These are phyloP conservation scores for Lathyrus tuberosus DNA, from an alignment of 306 rosid species.

Conservation along the genomic window DNA sequence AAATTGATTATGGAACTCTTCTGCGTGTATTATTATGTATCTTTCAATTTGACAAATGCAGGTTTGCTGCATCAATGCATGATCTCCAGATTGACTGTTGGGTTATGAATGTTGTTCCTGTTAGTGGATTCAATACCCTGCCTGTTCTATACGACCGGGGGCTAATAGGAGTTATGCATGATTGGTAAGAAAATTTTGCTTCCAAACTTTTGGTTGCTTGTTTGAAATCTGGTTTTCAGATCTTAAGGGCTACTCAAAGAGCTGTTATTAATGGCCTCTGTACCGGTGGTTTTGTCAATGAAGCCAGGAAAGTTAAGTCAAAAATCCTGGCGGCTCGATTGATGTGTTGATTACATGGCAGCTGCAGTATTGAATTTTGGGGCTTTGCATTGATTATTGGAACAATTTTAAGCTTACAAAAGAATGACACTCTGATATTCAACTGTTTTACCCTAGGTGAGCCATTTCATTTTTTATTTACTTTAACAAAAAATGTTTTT, in stretches of 20 bases:
- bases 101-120: no score
- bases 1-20: no score
- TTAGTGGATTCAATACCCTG: no score
- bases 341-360: slow-evolving; percentile 38
- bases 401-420: slow-evolving; percentile 3
- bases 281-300: slow-evolving; percentile 54
- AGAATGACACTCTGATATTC: slow-evolving; percentile 50
- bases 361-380: slow-evolving; percentile 8
- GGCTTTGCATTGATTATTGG: slow-evolving; percentile 4
- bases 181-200: no score
- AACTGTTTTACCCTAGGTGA: slow-evolving; percentile 87
- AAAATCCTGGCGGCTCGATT: slow-evolving; percentile 50
- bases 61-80: no score
- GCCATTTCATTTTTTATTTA: slow-evolving; percentile 26
- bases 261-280: slow-evolving; percentile 69
- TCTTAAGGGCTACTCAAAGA: slow-evolving; percentile 56
- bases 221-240: slow-evolving; percentile 55
- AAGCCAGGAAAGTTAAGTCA: slow-evolving; percentile 60
- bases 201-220: slow-evolving; percentile 64
- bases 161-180: no score
- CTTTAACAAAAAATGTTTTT: neutral
- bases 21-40: no score
- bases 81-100: no score
- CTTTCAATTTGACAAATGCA: no score
- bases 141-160: no score